Evolutionary conservation across 192 early-diverging fungal genomes (phyloP), one percentile per base, ranked within the genome.

Genomic region (Haplosporangium gracile): DNA sequence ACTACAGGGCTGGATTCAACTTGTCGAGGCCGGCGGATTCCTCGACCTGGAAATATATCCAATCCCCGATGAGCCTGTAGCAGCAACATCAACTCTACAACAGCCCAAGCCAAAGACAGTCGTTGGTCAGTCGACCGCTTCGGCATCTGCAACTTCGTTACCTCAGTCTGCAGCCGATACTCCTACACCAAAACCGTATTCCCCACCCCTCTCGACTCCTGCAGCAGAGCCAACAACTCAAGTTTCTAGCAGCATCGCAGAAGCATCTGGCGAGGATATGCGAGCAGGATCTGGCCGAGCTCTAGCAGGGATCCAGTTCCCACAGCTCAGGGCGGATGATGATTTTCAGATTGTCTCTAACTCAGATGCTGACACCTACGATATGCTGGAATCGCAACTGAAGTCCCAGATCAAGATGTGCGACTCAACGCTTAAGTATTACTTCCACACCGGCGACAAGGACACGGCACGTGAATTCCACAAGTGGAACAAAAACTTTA

Each of bases 401-500:
- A 82, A 90, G 69, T 80, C 88, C 7, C 94, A 95, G 83, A 92
- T 93, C 75, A 76, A 87, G 20, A 73, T 85, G 45, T 94, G 93
- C 82, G 86, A 88, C 2, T 89, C 79, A 3, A 85, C 93, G 0
- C 76, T 89, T 36, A 40, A 53, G 9, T 74, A 88, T 51, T 90
- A 88, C 63, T 80, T 76, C 72, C 92, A 92, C 68, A 39, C 34
- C 7, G 90, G 86, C 40, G 70, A 92, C n/a, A 92, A 94, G 79
- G 77, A 77, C 13, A 78, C 71, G 3, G 94, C 93, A 2, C 71
- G 91, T 0, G 78, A 87, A 49, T 96, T 92, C 81, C 89, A 92
- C 72, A 90, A 89, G 32, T 80, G 93, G 24, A 94, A 94, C 68
- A 94, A 96, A 68, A 76, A 74, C 5, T 90, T 95, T 26, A 75